A percentile compares a stretch with the other conserved stretches of the same genome.
Conservation (phyloP, 208 protist genomes). For the Borovskyia barvae region DNA sequence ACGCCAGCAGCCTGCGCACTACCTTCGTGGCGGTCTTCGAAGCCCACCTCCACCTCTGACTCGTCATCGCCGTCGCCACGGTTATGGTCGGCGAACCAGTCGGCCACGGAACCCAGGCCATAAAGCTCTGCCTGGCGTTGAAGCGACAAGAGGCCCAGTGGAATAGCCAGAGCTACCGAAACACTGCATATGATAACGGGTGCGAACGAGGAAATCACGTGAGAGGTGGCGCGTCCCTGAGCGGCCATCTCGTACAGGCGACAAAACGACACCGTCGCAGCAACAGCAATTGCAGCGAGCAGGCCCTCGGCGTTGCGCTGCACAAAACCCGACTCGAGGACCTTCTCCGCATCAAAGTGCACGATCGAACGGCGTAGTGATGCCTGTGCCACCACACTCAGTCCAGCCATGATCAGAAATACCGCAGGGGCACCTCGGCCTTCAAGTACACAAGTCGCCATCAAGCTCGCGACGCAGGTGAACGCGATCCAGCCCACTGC, state of each 20-base stretch:
- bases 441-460: constrained; percentile 45
- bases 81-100: constrained; percentile 20
- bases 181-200: constrained; percentile 53
- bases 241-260: constrained; percentile 38
- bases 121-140: constrained; percentile 54
- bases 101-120: constrained; percentile 31
- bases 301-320: constrained; percentile 70
- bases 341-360: constrained; percentile 39
- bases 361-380: constrained; percentile 43
- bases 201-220: constrained; percentile 34
- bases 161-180: constrained; percentile 50
- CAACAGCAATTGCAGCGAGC: constrained; percentile 47
- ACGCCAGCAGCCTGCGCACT: not conserved
- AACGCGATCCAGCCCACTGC: constrained; percentile 55
- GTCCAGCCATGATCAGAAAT: constrained; percentile 33
- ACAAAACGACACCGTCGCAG: constrained; percentile 58
- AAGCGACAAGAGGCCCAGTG: constrained; percentile 69
- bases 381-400: constrained; percentile 52
- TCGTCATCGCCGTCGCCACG: constrained; percentile 25
- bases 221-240: constrained; percentile 21
- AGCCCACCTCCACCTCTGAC: not conserved
- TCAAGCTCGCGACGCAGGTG: constrained; percentile 34
- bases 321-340: constrained; percentile 30
- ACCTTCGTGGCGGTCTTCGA: not conserved
- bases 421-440: constrained; percentile 29